Conservation (phyloP, 257 asterid species). For the Solanum piurae region DNA sequence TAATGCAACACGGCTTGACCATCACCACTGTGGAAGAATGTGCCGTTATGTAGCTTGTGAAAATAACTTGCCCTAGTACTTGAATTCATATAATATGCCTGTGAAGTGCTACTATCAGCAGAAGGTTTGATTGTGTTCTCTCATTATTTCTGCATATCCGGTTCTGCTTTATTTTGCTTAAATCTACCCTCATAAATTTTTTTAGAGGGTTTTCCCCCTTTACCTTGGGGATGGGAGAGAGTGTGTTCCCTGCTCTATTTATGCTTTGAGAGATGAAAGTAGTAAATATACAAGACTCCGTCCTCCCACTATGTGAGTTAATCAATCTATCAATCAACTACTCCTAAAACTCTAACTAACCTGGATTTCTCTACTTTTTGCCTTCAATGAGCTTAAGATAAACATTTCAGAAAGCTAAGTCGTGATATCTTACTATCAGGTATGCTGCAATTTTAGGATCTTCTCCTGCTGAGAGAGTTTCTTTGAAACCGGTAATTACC, state of each 20-base stretch:
- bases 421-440: slow-evolving; percentile 31
- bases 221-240: background rate
- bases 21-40: background rate
- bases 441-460: slow-evolving; percentile 92
- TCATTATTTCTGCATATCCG: background rate
- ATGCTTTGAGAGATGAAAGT: background rate
- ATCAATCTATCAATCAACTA: background rate
- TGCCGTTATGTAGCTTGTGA: background rate
- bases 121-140: background rate
- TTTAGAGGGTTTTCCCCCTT: background rate
- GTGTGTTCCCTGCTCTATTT: background rate
- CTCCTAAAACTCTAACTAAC: background rate
- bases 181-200: background rate
- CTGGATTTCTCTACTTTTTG: background rate
- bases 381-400: background rate
- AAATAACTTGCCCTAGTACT: background rate
- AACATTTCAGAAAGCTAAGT: background rate
- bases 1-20: background rate
- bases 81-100: background rate
- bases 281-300: background rate
- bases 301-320: background rate
- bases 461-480: slow-evolving; percentile 50
- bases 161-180: background rate
- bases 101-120: background rate
- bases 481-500: slow-evolving; percentile 71